Conservation (phyloP, 2,329 filamentous ascomycete genomes). For the Aspergillus versicolor region DNA sequence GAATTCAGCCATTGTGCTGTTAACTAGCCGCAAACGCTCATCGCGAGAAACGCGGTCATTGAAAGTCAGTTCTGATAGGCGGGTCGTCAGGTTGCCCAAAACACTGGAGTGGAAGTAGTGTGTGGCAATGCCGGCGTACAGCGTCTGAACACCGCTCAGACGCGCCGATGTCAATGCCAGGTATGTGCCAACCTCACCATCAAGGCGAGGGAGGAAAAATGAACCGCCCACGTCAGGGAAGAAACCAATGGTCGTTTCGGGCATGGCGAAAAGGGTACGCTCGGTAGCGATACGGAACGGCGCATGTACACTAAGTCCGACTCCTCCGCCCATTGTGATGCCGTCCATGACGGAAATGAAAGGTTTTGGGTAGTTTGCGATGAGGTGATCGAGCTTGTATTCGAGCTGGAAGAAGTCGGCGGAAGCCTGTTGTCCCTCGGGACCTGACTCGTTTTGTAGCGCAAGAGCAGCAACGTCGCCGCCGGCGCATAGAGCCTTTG, state of each 20-base stretch:
- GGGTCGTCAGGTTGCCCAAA: conserved; percentile 75
- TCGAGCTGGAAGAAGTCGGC: conserved; percentile 87
- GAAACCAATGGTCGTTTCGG: conserved; percentile 96
- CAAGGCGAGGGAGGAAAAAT: conserved; percentile 90
- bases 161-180: conserved; percentile 86
- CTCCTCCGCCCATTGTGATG: conserved; percentile 96
- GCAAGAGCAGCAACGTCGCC: conserved; percentile 85
- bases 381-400: conserved; percentile 94
- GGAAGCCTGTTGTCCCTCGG: conserved; percentile 71
- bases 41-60: conserved; percentile 67
- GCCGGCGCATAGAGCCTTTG: conserved; percentile 85
- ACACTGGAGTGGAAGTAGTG: conserved; percentile 94
- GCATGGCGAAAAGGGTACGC: conserved; percentile 95
- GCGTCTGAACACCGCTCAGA: conserved; percentile 77
- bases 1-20: conserved; percentile 89
- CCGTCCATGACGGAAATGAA: conserved; percentile 97
- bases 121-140: conserved; percentile 89
- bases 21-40: conserved; percentile 69
- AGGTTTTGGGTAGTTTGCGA: conserved; percentile 89
- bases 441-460: conserved; percentile 65
- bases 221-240: conserved; percentile 97
- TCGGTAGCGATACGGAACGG: conserved; percentile 97
- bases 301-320: conserved; percentile 89
- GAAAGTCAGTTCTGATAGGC: conserved; percentile 87
- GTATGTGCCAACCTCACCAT: conserved; percentile 85